Evolutionary conservation across 495 filamentous ascomycete genomes (phyloP).

Genomic region (Hypoxylon intermedium): DNA sequence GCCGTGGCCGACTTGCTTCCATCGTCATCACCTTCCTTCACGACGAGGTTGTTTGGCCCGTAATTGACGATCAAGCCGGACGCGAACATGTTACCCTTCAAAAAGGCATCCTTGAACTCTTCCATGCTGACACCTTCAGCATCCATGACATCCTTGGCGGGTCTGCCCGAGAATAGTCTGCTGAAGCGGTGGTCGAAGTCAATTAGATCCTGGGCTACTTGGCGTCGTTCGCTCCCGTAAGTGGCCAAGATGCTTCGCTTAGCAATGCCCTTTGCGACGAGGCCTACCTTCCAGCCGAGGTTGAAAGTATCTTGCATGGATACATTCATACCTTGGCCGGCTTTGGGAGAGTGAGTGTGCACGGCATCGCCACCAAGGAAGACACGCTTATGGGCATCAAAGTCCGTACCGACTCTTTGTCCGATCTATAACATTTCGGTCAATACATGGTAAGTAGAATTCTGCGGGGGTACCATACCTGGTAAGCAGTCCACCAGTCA

Average conservation of each 20-base stretch:
- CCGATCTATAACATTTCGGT: conserved; percentile 59
- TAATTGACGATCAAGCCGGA: conserved; percentile 42
- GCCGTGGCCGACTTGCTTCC: conserved; percentile 63
- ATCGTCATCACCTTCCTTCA: conserved; percentile 45
- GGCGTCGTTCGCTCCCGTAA: conserved; percentile 72
- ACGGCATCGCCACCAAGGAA: conserved; percentile 70
- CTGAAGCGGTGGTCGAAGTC: conserved; percentile 71
- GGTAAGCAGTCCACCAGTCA: conserved; percentile 72
- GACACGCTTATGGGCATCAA: conserved; percentile 65
- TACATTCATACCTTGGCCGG: conserved; percentile 80
- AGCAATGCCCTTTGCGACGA: conserved; percentile 62
- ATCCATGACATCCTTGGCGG: conserved; percentile 54
- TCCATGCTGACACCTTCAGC: conserved; percentile 54
- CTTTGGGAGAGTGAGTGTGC: conserved; percentile 73
- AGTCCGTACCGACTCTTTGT: conserved; percentile 72
- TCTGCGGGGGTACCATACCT: conserved; percentile 61
- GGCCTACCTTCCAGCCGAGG: conserved; percentile 75
- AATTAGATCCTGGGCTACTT: conserved; percentile 75
- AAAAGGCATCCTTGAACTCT: conserved; percentile 53
- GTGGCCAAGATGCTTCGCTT: conserved; percentile 66
- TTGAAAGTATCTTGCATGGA: conserved; percentile 73
- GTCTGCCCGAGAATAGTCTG: conserved; percentile 51
- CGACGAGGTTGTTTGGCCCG: conserved; percentile 30
- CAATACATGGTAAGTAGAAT: conserved; percentile 30
- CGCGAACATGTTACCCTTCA: conserved; percentile 40